Percentiles rank a stretch among this genome's conserved stretches.
Conservation (phyloP, 2,329 filamentous ascomycete species). For the Colletotrichum gloeosporioides region DNA sequence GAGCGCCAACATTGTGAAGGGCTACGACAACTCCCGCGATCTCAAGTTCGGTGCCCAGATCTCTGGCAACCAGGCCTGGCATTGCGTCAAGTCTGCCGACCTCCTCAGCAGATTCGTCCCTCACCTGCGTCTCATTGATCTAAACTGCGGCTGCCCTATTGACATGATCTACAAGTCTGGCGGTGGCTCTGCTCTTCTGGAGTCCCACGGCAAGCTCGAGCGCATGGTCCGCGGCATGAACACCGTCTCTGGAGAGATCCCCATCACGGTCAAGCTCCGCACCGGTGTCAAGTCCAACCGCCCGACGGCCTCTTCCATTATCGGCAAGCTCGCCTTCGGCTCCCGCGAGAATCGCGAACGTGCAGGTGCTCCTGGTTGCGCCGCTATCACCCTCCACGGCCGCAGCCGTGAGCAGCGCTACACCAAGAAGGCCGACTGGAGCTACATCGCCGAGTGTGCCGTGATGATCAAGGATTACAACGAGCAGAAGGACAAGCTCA, state of each 20-base stretch:
- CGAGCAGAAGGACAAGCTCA: constrained; percentile 65
- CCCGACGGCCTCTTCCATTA: constrained; percentile 80
- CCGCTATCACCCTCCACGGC: constrained; percentile 95
- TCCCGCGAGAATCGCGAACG: constrained; percentile 73
- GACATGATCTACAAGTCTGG: constrained; percentile 90
- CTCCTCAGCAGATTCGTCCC: constrained; percentile 78
- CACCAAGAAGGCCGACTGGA: constrained; percentile 90
- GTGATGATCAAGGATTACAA: constrained; percentile 84
- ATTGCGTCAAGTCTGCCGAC: constrained; percentile 88
- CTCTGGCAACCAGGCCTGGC: constrained; percentile 89
- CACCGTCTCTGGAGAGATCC: constrained; percentile 85
- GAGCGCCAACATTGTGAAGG: constrained; percentile 63
- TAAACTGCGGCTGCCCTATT: constrained; percentile 98
- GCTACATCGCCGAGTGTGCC: constrained; percentile 90
- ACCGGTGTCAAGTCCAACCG: constrained; percentile 84
- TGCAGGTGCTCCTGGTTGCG: constrained; percentile 81
- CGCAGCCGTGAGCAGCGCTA: constrained; percentile 94
- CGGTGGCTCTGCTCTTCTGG: constrained; percentile 90
- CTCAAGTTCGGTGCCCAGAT: constrained; percentile 93
- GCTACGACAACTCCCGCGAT: constrained; percentile 84
- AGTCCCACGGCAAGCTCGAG: constrained; percentile 85
- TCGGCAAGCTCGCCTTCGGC: constrained; percentile 84
- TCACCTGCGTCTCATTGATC: constrained; percentile 85
- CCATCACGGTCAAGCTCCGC: constrained; percentile 93
- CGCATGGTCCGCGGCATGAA: constrained; percentile 98